Base-by-base conservation (phyloP, 768 basidiomycete species). In the Neoboletus subvelutipes region DNA sequence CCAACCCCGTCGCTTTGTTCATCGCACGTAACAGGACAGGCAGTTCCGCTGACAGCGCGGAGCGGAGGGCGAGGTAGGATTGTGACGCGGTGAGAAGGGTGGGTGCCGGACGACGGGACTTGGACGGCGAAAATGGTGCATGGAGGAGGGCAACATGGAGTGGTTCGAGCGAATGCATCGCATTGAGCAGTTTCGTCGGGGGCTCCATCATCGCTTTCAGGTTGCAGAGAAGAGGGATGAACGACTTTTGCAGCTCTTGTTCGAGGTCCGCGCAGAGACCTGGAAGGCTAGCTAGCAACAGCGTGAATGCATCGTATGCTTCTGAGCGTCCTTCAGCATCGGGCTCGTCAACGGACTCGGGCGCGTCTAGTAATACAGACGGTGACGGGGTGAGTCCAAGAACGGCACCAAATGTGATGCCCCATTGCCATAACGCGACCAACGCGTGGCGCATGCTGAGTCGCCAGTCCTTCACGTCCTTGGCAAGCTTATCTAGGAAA, bases 31-130 rank as follows among this genome's bases (percentile, higher is more conserved):
- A 71, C 64, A 88, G 87, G 1, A 72, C 67, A 0, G 92, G 92
- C 4, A 94, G 79, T 60, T 94, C 92, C 0, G 78, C 75, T 0
- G 80, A 80, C 8, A 94, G 78, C 59, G 92, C 87, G 0, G 81
- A 87, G 5, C 88, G 81, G 5, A 94, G 78, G 0, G 89, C 90
- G 22, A 90, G 76, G 68, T 92, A 94, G 48, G 87, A 85, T 42
- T 83, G 81, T 1, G 88, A 90, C 6, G 89, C 88, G 24, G 86
- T 84, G 22, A 90, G 76, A 12, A 93, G 81, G 5, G 84, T 71
- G 0, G 83, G 75, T 1, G 88, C 80, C 0, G 90, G 89, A 3
- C 88, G 79, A 4, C 67, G 69, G 13, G 58, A 63, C 45, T 85
- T 84, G 65, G 88, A 86, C 1, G 78, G 61, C 39, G 80, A 76